These are phyloP conservation scores for Neoboletus magnificus DNA, from an alignment of 768 basidiomycete genomes.

Conservation along the genomic window DNA sequence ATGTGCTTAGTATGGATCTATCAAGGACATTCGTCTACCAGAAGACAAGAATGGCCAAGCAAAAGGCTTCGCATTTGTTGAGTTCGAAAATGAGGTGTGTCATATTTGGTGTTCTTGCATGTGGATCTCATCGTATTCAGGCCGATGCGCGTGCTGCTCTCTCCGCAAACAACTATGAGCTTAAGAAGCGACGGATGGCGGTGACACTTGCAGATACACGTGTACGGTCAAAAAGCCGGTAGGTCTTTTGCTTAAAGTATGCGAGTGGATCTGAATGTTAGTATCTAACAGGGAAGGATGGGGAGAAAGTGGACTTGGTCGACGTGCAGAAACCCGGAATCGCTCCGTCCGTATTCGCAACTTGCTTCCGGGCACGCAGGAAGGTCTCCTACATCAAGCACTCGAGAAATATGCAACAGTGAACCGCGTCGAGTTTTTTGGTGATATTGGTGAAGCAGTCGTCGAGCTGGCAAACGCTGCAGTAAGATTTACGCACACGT, in stretches of 20 bases:
- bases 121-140: slow-evolving; percentile 36
- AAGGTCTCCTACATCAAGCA: slow-evolving; percentile 86
- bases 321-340: slow-evolving; percentile 53
- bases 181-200: slow-evolving; percentile 86
- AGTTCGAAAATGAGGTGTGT: slow-evolving; percentile 77
- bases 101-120: not conserved
- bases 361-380: slow-evolving; percentile 76
- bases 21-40: slow-evolving; percentile 81
- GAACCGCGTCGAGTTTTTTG: slow-evolving; percentile 73
- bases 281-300: slow-evolving; percentile 34
- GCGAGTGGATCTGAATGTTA: not conserved
- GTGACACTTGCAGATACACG: slow-evolving; percentile 84
- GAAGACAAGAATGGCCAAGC: slow-evolving; percentile 64
- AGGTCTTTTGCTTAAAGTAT: slow-evolving; percentile 12
- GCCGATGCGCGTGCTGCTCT: slow-evolving; percentile 68
- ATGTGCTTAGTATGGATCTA: slow-evolving; percentile 61
- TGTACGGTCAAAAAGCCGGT: slow-evolving; percentile 54
- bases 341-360: slow-evolving; percentile 76
- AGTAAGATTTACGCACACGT: slow-evolving; percentile 37
- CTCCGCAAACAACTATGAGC: slow-evolving; percentile 78
- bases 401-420: slow-evolving; percentile 75
- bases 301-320: slow-evolving; percentile 56
- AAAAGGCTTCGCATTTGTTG: slow-evolving; percentile 91
- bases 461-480: slow-evolving; percentile 65
- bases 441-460: slow-evolving; percentile 55